A percentile compares a stretch with the other conserved stretches of the same genome.
Conservation (phyloP, 2,329 filamentous ascomycete genomes). For the Sarocladiaceae sp. region DNA sequence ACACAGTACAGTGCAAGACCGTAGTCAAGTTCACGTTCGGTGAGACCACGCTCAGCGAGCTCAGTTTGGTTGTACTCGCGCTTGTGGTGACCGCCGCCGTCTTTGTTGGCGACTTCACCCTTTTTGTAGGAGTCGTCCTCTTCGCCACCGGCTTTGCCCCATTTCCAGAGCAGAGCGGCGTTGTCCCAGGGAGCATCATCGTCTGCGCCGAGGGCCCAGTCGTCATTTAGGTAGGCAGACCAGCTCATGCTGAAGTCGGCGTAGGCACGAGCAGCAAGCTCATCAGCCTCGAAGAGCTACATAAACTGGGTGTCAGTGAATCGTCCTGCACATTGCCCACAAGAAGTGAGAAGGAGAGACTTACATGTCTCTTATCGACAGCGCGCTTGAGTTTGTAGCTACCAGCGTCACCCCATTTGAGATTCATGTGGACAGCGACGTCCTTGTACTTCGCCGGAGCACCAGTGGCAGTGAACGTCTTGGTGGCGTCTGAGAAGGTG, state of each 20-base stretch:
- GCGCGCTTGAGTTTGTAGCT: not conserved
- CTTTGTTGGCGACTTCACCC: not conserved
- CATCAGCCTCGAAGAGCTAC: not conserved
- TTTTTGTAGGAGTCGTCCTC: slow-evolving; percentile 1
- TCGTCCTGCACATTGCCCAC: not conserved
- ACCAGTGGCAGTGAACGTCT: not conserved
- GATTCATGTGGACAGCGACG: not conserved
- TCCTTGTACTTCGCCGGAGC: not conserved
- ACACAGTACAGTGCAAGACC: slow-evolving; percentile 1
- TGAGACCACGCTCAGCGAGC: not conserved
- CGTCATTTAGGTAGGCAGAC: not conserved
- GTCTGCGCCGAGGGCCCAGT: not conserved
- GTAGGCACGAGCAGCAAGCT: too few relatives aligned
- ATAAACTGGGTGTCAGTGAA: too few relatives aligned
- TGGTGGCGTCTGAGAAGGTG: not conserved
- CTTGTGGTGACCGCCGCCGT: not conserved
- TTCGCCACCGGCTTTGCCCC: not conserved
- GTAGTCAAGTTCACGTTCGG: not conserved
- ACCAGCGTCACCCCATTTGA: not conserved
- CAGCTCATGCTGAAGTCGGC: not conserved
- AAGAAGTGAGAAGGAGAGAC: not conserved
- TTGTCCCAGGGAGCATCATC: not conserved
- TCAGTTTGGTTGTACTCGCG: not conserved
- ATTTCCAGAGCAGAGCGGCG: not conserved
- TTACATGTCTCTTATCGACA: not conserved